Evolutionary conservation across 306 rosid species (phyloP).

Genomic region (Rubus idaeus): DNA sequence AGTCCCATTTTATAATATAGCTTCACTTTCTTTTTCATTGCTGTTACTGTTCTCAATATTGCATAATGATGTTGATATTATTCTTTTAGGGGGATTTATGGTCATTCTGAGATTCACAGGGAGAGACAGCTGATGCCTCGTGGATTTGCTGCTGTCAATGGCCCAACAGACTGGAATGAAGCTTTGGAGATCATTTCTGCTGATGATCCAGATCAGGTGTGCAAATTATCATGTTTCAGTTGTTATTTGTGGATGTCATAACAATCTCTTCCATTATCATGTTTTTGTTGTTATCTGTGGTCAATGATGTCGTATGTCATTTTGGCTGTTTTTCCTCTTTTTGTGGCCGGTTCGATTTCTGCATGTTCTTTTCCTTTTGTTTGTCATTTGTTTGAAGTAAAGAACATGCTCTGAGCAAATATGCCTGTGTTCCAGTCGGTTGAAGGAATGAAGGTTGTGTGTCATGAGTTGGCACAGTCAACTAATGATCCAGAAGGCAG

Average conservation of each 20-base stretch:
- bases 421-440: constrained; percentile 68
- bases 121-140: constrained; percentile 67
- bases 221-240: not conserved
- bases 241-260: not conserved
- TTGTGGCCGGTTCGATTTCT: not conserved
- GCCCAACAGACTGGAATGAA: constrained; percentile 97
- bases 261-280: not conserved
- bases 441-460: constrained; percentile 98
- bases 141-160: constrained; percentile 52
- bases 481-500: constrained; percentile 86
- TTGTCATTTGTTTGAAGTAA: not conserved
- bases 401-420: constrained; percentile 22
- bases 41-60: constrained; percentile 7
- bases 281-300: not conserved
- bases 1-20: not conserved
- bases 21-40: not conserved
- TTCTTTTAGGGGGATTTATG: constrained; percentile 59
- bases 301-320: not conserved
- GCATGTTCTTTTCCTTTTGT: not conserved
- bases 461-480: constrained; percentile 96
- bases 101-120: constrained; percentile 60
- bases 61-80: constrained; percentile 8
- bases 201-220: constrained; percentile 96
- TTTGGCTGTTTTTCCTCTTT: not conserved
- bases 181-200: constrained; percentile 89